Conservation (phyloP, 495 filamentous ascomycete genomes). For the Tuber calosporum region DNA sequence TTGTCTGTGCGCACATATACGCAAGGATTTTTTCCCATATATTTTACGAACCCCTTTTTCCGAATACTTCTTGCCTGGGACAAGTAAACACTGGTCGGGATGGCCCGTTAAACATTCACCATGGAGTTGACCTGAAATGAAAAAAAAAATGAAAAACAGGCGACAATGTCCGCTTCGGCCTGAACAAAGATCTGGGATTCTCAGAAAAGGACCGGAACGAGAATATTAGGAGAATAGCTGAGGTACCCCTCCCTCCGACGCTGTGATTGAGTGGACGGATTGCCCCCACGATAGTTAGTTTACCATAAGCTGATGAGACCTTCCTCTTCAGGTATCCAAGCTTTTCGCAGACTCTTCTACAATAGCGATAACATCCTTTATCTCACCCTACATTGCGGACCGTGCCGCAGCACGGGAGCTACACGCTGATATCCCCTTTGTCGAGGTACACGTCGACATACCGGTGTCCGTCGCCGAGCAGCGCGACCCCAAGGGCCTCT, state of each 20-base stretch:
- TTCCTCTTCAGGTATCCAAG: slow-evolving; percentile 63
- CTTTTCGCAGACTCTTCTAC: slow-evolving; percentile 86
- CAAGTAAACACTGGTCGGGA: background rate
- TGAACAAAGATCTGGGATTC: slow-evolving; percentile 96
- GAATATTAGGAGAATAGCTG: slow-evolving; percentile 92
- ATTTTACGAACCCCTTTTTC: too few species aligned
- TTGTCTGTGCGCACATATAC: too few species aligned
- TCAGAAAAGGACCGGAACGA: slow-evolving; percentile 86
- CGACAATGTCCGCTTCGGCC: slow-evolving; percentile 95
- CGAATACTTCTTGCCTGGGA: too few species aligned
- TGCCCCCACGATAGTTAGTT: slow-evolving; percentile 1
- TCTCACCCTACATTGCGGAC: slow-evolving; percentile 86
- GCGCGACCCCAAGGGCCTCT: slow-evolving; percentile 92
- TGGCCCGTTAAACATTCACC: background rate
- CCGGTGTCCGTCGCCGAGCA: slow-evolving; percentile 84
- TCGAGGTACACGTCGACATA: slow-evolving; percentile 88
- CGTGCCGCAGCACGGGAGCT: slow-evolving; percentile 70
- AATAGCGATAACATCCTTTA: slow-evolving; percentile 90
- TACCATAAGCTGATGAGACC: background rate
- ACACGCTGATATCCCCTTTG: slow-evolving; percentile 74
- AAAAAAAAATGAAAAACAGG: slow-evolving; percentile 42
- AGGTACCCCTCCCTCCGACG: slow-evolving; percentile 48
- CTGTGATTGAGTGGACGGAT: background rate
- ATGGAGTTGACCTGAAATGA: background rate
- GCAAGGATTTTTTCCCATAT: too few species aligned